These are phyloP conservation scores for Xylariaceae sp. DNA, from an alignment of 2,329 filamentous ascomycete species.

Conservation along the genomic window DNA sequence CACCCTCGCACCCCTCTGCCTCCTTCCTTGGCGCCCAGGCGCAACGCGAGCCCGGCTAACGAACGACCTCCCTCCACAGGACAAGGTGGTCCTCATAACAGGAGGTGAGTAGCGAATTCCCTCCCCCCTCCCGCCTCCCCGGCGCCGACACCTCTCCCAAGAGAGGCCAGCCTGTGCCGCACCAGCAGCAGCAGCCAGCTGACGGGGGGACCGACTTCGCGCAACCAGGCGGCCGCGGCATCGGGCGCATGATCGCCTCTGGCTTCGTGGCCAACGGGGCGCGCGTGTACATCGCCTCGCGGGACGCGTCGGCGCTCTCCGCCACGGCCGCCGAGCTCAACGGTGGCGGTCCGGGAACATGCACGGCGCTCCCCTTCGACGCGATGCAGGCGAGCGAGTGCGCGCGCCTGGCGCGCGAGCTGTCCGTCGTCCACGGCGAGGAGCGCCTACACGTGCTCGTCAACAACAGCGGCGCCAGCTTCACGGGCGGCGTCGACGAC, in stretches of 20 bases:
- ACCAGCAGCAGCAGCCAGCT: no score
- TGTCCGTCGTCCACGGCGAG: slow-evolving; percentile 43
- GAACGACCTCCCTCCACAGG: slow-evolving; percentile 26
- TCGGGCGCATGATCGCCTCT: slow-evolving; percentile 60
- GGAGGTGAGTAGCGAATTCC: slow-evolving; percentile 29
- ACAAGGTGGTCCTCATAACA: slow-evolving; percentile 52
- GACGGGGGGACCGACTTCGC: neutral
- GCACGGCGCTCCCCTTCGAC: slow-evolving; percentile 54
- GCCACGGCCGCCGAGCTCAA: slow-evolving; percentile 50
- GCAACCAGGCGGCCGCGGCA: slow-evolving; percentile 44
- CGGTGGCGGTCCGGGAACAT: slow-evolving; percentile 41
- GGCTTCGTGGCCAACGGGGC: slow-evolving; percentile 58
- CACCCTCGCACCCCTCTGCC: no score
- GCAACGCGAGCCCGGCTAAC: slow-evolving; percentile 1
- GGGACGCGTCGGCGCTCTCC: slow-evolving; percentile 52
- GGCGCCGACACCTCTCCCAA: neutral
- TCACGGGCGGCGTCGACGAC: slow-evolving; percentile 52
- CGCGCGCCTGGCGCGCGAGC: slow-evolving; percentile 42
- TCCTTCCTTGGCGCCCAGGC: no score
- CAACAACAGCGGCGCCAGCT: slow-evolving; percentile 60
- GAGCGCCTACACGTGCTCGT: slow-evolving; percentile 51
- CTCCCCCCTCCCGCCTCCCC: neutral
- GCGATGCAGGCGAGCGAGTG: slow-evolving; percentile 53
- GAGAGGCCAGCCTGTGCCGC: no score
- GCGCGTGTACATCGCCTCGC: slow-evolving; percentile 58